These are phyloP conservation scores for Carallia pectinifolia DNA, from an alignment of 345 rosid species.

Conservation along the genomic window DNA sequence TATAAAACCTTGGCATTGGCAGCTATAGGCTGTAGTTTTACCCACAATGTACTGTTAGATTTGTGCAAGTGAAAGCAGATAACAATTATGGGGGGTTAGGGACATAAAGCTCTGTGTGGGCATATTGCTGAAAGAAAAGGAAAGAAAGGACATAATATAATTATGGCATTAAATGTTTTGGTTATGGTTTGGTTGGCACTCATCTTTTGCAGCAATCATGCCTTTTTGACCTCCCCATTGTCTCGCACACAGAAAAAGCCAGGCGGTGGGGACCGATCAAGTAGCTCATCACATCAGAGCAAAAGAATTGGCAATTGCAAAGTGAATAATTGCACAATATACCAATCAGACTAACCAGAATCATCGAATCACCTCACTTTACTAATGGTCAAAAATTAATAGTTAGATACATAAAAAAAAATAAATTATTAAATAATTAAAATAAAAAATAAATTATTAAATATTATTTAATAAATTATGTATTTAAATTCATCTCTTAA, in stretches of 20 bases:
- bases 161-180: conserved; percentile 9
- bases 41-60: no score
- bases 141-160: conserved; percentile 12
- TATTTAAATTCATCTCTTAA: no score
- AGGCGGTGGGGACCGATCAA: conserved; percentile 23
- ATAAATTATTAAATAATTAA: no score
- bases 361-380: no score
- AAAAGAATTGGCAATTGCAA: not conserved
- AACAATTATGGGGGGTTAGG: not conserved
- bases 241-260: not conserved
- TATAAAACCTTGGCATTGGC: no score
- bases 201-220: conserved; percentile 7
- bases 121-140: not conserved
- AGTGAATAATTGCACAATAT: no score
- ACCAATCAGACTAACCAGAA: no score
- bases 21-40: no score
- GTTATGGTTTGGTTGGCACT: conserved; percentile 6
- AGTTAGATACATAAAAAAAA: no score
- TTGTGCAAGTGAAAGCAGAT: not conserved
- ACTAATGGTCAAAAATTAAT: no score
- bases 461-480: no score
- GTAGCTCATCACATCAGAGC: conserved; percentile 1
- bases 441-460: no score
- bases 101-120: not conserved
- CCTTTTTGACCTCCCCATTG: conserved; percentile 1